Evolutionary conservation across 352 stramenopile species (phyloP).

Genomic region (Pythium oligandrum): DNA sequence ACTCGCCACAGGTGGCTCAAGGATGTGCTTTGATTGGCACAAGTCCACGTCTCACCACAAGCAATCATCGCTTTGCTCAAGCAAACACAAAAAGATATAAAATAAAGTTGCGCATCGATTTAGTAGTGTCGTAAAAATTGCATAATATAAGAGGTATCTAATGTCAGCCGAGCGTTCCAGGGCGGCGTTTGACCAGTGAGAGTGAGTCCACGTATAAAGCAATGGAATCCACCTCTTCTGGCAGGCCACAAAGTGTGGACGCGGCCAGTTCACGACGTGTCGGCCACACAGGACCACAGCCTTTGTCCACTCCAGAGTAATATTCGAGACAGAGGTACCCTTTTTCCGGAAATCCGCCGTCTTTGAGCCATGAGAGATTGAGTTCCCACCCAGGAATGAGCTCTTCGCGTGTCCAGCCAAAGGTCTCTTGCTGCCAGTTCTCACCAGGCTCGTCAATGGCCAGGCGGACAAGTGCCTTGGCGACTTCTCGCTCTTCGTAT

Average conservation of each 20-base stretch:
- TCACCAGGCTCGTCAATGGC: slow-evolving; percentile 78
- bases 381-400: slow-evolving; percentile 77
- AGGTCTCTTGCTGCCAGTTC: slow-evolving; percentile 77
- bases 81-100: slow-evolving; percentile 5
- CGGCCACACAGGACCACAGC: slow-evolving; percentile 66
- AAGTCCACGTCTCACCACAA: too few species aligned
- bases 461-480: slow-evolving; percentile 64
- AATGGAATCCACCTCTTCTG: slow-evolving; percentile 40
- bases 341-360: slow-evolving; percentile 74
- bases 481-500: slow-evolving; percentile 72
- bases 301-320: slow-evolving; percentile 71
- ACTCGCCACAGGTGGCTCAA: too few species aligned
- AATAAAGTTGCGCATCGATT: neutral
- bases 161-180: neutral
- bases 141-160: too few species aligned
- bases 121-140: too few species aligned
- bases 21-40: too few species aligned
- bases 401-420: slow-evolving; percentile 74
- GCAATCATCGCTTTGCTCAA: too few species aligned
- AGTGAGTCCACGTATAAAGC: slow-evolving; percentile 54
- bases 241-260: slow-evolving; percentile 46
- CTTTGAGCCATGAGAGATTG: slow-evolving; percentile 77
- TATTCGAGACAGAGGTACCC: slow-evolving; percentile 71
- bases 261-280: slow-evolving; percentile 47
- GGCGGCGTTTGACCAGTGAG: slow-evolving; percentile 29